Evolutionary conservation across 148 eudicot genomes (phyloP), one percentile per base, ranked within the genome.

Genomic region (Gaultheria prostrata): DNA sequence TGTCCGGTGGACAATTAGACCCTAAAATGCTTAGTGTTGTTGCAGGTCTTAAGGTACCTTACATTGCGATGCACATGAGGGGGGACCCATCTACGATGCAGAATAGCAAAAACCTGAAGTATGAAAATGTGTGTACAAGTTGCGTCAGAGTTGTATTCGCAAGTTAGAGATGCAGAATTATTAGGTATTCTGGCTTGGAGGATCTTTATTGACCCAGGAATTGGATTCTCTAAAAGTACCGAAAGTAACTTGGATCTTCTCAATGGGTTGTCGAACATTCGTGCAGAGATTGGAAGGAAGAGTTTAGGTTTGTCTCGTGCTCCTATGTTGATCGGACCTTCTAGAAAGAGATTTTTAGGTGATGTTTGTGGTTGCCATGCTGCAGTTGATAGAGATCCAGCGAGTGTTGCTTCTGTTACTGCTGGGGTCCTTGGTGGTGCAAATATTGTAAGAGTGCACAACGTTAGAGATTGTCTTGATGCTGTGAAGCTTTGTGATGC

Each of bases 61-160:
- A 97, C 53, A 61, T 93, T 65, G 89, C 88, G 24, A 93, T 97
- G 99, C 99, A 97, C 86, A 97, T 97, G 99, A 92, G 99, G 86
- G 99, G 99, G 43, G 92, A 94, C 74, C 99, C 98, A 13, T 82
- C 84, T 35, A 90, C 98, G 20, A 97, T 97, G 99, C 99, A 95
- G 84, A 93, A 82, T 63, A 80, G 79, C 1, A 91, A 92, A 35
- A 93, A 93, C 81, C 85, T 97, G 82, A 84, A 71, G 35, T 97
- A 97, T 71, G 86, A 82, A 20, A 87, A 92, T 83, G 98, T 93
- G 98, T 74, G 82, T 82, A 63, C 86, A 93, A 48, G 92, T 95
- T 77, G 98, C 91, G 2, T 81, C 82, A 7, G 98, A 97, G 88
- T 78, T 97, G 57, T 88, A 83, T 70, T 70, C 72, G 10, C 86